Percentiles rank a stretch among this genome's conserved stretches.
phyloP scores from a whole-genome alignment of 805 yeast species.

The Tetrapisispora nanseiensis region DNA sequence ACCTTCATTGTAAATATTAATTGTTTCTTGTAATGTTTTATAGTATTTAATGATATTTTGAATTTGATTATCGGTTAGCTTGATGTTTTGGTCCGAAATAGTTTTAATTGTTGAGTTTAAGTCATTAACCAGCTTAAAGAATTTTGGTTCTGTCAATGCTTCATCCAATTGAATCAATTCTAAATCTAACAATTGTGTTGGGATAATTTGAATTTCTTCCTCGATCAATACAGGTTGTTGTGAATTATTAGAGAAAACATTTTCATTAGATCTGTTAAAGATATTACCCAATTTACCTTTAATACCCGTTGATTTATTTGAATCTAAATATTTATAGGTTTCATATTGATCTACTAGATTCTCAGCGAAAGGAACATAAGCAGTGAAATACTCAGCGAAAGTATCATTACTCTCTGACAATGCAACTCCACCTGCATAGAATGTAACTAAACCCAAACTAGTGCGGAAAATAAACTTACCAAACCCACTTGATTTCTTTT shows the following conservation, averaged over 20 bases:
- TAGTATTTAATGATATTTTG: constrained; percentile 10
- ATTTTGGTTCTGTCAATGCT: constrained; percentile 6
- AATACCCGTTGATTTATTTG: background rate
- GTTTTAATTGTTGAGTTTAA: constrained; percentile 29
- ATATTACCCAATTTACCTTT: background rate
- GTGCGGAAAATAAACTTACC: constrained; percentile 16
- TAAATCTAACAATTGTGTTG: background rate
- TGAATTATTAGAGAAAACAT: background rate
- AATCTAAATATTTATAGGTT: background rate
- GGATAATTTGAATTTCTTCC: background rate
- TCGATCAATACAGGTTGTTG: background rate
- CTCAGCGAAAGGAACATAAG: constrained; percentile 58
- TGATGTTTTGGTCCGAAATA: constrained; percentile 30
- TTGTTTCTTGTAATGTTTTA: constrained; percentile 8
- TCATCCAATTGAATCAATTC: constrained; percentile 1
- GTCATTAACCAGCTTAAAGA: constrained; percentile 15
- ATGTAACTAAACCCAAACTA: constrained; percentile 26
- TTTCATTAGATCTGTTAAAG: background rate
- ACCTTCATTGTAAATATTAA: constrained; percentile 11
- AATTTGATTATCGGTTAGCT: constrained; percentile 17
- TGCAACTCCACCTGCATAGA: constrained; percentile 54
- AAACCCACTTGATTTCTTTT: background rate
- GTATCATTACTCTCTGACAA: constrained; percentile 46
- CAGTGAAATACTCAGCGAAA: constrained; percentile 52
- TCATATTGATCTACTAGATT: constrained; percentile 40